Percentiles rank a stretch among this genome's conserved stretches.
phyloP scores from a whole-genome alignment of 2,329 filamentous ascomycete species.

The Sarocladium strictum region DNA sequence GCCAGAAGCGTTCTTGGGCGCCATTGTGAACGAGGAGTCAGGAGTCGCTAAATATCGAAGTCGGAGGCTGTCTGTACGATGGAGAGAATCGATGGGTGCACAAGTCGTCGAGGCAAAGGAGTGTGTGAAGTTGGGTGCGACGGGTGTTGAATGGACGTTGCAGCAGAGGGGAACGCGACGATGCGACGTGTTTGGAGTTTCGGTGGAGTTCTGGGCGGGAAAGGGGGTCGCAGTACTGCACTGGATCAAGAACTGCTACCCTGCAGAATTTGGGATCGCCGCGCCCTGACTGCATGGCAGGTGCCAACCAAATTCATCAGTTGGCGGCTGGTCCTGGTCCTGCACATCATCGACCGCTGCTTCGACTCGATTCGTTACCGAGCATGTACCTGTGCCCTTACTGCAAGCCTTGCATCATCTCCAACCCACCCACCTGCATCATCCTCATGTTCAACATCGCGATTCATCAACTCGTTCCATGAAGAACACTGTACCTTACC shows the following conservation, averaged over 20 bases:
- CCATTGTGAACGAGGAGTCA: slow-evolving; percentile 32
- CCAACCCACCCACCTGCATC: background rate
- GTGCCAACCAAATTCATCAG: background rate
- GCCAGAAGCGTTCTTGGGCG: slow-evolving; percentile 30
- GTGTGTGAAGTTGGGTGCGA: slow-evolving; percentile 5
- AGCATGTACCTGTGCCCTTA: background rate
- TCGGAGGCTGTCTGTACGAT: background rate
- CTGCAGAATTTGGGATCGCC: background rate
- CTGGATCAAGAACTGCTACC: background rate
- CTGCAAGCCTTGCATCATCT: background rate
- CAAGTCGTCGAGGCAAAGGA: slow-evolving; percentile 5
- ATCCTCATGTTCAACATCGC: no score
- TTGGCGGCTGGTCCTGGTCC: background rate
- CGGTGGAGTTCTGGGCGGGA: background rate
- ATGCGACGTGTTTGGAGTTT: slow-evolving; percentile 8
- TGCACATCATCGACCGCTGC: background rate
- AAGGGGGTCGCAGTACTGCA: background rate
- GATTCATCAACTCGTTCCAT: no score
- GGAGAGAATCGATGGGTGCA: background rate
- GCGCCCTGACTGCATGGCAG: no score
- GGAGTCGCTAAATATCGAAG: background rate
- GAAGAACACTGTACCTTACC: no score
- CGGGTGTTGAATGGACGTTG: background rate
- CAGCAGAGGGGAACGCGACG: background rate
- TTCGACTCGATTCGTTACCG: background rate